Base-by-base conservation (phyloP, 2,329 filamentous ascomycete species). In the Septoria petroselini region DNA sequence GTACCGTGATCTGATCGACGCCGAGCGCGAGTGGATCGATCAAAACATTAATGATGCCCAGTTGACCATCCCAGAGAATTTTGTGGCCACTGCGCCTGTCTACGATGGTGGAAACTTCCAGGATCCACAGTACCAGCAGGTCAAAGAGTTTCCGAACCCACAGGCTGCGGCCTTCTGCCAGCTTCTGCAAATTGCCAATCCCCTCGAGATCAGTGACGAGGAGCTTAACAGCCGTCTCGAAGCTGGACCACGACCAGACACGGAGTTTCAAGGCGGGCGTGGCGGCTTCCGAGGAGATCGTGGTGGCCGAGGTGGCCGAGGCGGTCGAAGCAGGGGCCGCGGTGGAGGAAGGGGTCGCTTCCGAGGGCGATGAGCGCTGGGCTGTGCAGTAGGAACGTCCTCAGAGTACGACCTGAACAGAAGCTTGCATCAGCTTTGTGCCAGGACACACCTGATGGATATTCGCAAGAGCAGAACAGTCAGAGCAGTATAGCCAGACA, bases 121-220 rank as follows among this genome's bases (percentile, higher is more conserved):
- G 18, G 41, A 60, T 35, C 57, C 58, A 12, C 51, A 63, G 39
- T 67, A 66, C 31, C 53, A 58, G 44, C 54, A 50, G 12, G 56
- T 62, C 3, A 73, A 76, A 1, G 91, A 96, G 70, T 91, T 91
- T 66, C 88, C 82, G 3, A 97, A 93, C 64, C 84, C 86, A 9
- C 91, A 97, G 71, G 97, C 90, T 5, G 75, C 73, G n/a, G 70
- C 75, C 2, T 97, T 91, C 65, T 98, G 93, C 68, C 74, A 83
- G 48, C 70, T 97, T 48, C 62, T 97, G 1, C 83, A 79, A 7
- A 83, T 98, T 27, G 72, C 80, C 4, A 95, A 97, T 66, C 76
- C 83, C 7, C 95, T 84, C 74, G 77, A 86, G 60, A 80, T 85
- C 1, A 82, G 73, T n/a, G 79, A 85, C 2, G 83, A 89, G 61